phyloP scores from a whole-genome alignment of 2,329 filamentous ascomycete genomes.

The Nectriaceae sp. region DNA sequence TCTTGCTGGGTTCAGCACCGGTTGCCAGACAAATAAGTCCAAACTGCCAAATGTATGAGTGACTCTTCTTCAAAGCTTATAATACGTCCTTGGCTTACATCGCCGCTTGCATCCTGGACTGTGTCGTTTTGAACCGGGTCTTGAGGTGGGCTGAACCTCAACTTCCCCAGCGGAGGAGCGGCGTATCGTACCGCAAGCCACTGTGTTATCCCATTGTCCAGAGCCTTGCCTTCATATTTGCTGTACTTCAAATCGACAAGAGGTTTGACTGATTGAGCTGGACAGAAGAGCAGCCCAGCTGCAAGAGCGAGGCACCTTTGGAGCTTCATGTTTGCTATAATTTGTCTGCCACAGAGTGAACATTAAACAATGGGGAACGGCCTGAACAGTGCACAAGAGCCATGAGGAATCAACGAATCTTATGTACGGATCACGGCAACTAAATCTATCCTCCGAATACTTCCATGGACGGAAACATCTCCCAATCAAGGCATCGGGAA shows the following conservation, averaged over 20 bases:
- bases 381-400: not conserved
- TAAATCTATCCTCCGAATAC: not conserved
- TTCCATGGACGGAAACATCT: not conserved
- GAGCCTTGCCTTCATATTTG: slow-evolving; percentile 59
- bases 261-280: slow-evolving; percentile 10
- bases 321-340: slow-evolving; percentile 2
- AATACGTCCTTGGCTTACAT: slow-evolving; percentile 42
- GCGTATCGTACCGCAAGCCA: slow-evolving; percentile 80
- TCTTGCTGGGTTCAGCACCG: slow-evolving; percentile 12
- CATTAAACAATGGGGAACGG: not conserved
- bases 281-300: slow-evolving; percentile 8
- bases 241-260: slow-evolving; percentile 67
- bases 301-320: slow-evolving; percentile 2
- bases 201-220: slow-evolving; percentile 60
- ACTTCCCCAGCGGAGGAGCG: slow-evolving; percentile 63
- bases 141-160: slow-evolving; percentile 68
- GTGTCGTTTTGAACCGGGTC: slow-evolving; percentile 54
- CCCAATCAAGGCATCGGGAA: not conserved
- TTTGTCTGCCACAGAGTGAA: no score
- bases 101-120: slow-evolving; percentile 55
- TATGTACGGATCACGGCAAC: not conserved
- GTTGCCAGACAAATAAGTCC: slow-evolving; percentile 35
- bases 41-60: slow-evolving; percentile 16
- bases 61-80: not conserved
- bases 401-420: no score